Conservation (phyloP, 257 asterid species). For the Anisodus acutangulus region DNA sequence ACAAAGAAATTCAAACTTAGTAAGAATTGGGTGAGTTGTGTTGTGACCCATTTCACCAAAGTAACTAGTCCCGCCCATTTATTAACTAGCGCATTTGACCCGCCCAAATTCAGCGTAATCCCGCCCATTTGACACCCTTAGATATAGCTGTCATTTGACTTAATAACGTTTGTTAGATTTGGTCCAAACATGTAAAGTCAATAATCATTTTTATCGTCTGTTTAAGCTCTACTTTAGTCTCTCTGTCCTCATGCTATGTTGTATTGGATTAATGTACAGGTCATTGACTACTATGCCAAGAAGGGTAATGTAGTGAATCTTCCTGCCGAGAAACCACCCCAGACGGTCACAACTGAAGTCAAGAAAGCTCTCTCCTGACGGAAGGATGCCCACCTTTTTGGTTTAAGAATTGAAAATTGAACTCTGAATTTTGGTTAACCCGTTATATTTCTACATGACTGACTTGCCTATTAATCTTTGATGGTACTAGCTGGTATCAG, state of each 20-base stretch:
- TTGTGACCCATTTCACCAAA: too few species aligned
- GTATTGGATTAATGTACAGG: constrained; percentile 42
- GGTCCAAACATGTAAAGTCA: neutral
- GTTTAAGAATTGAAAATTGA: neutral
- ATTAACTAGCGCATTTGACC: too few species aligned
- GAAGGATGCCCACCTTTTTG: neutral
- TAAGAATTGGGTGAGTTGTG: too few species aligned
- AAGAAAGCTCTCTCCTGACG: constrained; percentile 68
- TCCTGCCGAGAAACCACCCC: constrained; percentile 76
- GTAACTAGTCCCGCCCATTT: too few species aligned
- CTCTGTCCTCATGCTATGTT: neutral
- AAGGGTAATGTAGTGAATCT: constrained; percentile 69
- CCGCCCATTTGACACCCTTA: too few species aligned
- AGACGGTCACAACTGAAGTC: constrained; percentile 65
- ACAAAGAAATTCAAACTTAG: too few species aligned
- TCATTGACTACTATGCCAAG: constrained; percentile 61
- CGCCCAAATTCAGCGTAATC: too few species aligned
- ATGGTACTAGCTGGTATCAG: constrained; percentile 10
- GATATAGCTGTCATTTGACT: neutral
- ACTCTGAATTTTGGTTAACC: constrained; percentile 21
- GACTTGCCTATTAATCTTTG: neutral
- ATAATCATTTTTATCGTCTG: neutral
- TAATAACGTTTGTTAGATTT: neutral
- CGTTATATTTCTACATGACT: neutral
- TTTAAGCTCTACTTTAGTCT: neutral